Evolutionary conservation across 176 grass and related monocot species (phyloP).

Genomic region (Oryza nivara): DNA sequence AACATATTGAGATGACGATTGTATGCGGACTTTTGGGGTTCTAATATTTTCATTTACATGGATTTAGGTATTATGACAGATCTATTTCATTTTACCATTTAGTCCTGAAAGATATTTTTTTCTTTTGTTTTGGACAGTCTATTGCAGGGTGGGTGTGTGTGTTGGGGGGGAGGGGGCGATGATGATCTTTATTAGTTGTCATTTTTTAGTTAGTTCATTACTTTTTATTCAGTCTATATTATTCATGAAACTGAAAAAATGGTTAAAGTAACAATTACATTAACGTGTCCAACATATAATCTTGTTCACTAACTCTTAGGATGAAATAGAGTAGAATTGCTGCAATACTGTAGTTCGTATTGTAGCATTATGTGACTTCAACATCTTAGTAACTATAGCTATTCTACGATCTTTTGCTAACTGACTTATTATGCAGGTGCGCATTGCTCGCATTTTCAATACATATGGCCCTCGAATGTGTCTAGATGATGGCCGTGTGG

Average conservation of each 20-base stretch:
- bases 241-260: slow-evolving; percentile 24
- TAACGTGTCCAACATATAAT: not conserved
- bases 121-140: not conserved
- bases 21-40: not conserved
- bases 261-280: slow-evolving; percentile 1
- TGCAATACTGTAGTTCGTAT: slow-evolving; percentile 17
- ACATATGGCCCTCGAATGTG: slow-evolving; percentile 96
- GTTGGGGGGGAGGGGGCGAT: not conserved
- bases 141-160: not conserved
- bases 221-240: not conserved
- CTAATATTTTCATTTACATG: not conserved
- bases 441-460: slow-evolving; percentile 96
- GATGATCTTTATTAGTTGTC: not conserved
- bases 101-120: not conserved
- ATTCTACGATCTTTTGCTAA: slow-evolving; percentile 36
- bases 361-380: not conserved
- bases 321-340: not conserved
- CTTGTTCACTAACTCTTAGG: not conserved
- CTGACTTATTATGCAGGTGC: slow-evolving; percentile 51
- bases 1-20: not conserved
- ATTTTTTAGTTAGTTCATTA: not conserved
- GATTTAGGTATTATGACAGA: not conserved
- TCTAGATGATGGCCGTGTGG: slow-evolving; percentile 92
- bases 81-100: not conserved
- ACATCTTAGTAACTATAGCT: not conserved